phyloP scores from a whole-genome alignment of 192 early-diverging fungal genomes.

The Coemansia sp. region DNA sequence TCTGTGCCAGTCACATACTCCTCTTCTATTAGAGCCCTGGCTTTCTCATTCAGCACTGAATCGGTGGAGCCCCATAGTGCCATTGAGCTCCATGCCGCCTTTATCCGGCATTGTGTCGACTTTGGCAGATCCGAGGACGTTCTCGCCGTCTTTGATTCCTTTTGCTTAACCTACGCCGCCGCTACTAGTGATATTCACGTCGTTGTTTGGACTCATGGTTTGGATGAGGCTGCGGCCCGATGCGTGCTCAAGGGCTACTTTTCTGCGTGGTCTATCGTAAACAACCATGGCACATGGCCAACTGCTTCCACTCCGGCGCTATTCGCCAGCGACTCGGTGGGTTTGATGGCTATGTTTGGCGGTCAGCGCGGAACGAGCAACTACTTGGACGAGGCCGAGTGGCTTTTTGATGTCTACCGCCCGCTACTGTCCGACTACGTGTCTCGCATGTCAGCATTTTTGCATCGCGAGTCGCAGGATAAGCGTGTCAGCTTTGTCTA shows the following conservation, averaged over 20 bases:
- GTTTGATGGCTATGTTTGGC: slow-evolving; percentile 86
- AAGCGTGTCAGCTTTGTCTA: slow-evolving; percentile 56
- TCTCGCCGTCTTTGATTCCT: slow-evolving; percentile 1
- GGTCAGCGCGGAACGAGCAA: slow-evolving; percentile 87
- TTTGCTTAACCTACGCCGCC: not conserved
- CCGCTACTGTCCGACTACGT: slow-evolving; percentile 69
- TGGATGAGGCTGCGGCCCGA: slow-evolving; percentile 5
- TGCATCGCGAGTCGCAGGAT: slow-evolving; percentile 57
- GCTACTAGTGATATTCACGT: slow-evolving; percentile 10
- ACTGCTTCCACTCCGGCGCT: not conserved
- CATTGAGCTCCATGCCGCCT: slow-evolving; percentile 12
- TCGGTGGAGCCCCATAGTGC: not conserved
- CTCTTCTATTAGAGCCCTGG: not conserved
- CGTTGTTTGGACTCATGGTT: not conserved
- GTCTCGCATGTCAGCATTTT: slow-evolving; percentile 67
- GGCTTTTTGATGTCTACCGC: slow-evolving; percentile 71
- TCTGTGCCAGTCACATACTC: not conserved
- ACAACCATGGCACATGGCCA: not conserved
- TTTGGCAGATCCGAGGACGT: not conserved
- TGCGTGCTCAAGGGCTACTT: slow-evolving; percentile 28
- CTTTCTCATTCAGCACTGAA: not conserved
- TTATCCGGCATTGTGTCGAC: slow-evolving; percentile 10
- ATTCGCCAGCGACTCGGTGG: slow-evolving; percentile 53
- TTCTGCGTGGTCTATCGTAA: slow-evolving; percentile 8
- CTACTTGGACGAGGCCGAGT: slow-evolving; percentile 79